phyloP scores from a whole-genome alignment of 495 filamentous ascomycete species.

The Annulohypoxylon moriforme region DNA sequence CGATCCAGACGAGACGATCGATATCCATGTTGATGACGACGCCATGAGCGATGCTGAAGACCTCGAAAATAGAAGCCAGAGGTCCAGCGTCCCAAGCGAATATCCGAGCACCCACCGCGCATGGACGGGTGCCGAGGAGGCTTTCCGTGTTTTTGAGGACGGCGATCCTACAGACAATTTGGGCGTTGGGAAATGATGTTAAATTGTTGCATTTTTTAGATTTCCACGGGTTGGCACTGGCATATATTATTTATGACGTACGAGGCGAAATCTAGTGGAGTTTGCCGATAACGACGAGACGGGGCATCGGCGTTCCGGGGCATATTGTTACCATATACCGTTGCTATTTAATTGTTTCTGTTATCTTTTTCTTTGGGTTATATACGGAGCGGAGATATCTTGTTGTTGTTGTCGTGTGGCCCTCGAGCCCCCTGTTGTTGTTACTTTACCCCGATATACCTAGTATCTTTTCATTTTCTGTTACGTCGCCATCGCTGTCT shows the following conservation, averaged over 20 bases:
- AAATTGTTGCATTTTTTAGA: constrained; percentile 32
- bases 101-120: constrained; percentile 53
- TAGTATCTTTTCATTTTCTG: not conserved
- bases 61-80: constrained; percentile 45
- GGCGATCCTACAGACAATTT: constrained; percentile 45
- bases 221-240: constrained; percentile 5
- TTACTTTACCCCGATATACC: not conserved
- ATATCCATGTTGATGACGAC: constrained; percentile 39
- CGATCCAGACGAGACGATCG: constrained; percentile 47
- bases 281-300: not conserved
- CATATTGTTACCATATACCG: constrained; percentile 1
- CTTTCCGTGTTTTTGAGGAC: constrained; percentile 63
- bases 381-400: constrained; percentile 8
- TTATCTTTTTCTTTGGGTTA: not conserved
- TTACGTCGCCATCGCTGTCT: not conserved
- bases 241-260: constrained; percentile 18
- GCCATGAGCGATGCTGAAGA: constrained; percentile 36
- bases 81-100: constrained; percentile 53
- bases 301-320: constrained; percentile 13
- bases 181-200: constrained; percentile 23
- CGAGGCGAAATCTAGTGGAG: not conserved
- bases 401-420: constrained; percentile 12
- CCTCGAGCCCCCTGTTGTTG: constrained; percentile 7
- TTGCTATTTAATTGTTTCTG: not conserved
- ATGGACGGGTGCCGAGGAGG: constrained; percentile 38